These are phyloP conservation scores for Vaccinium darrowii DNA, from an alignment of 148 eudicot genomes.

Conservation along the genomic window DNA sequence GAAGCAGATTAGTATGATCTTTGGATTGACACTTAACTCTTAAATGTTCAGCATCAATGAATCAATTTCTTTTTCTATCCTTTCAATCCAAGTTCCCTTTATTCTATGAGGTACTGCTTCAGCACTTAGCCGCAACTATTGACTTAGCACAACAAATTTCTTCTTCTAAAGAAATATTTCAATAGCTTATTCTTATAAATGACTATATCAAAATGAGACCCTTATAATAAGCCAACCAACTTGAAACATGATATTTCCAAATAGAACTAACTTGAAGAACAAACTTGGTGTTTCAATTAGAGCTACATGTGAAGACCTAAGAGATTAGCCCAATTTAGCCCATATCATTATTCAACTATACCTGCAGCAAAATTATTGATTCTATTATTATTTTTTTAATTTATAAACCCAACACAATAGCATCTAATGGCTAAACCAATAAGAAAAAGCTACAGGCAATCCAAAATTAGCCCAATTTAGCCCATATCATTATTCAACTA, in stretches of 20 bases:
- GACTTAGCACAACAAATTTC: background rate
- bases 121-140: background rate
- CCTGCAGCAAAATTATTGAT: background rate
- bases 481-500: slow-evolving; percentile 10
- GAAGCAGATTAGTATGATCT: background rate
- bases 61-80: no score
- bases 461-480: background rate
- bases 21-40: background rate
- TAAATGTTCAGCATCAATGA: no score
- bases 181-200: background rate
- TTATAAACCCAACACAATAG: background rate
- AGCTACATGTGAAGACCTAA: background rate
- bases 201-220: background rate
- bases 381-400: background rate
- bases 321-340: background rate
- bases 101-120: no score
- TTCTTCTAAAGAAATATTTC: background rate
- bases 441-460: background rate
- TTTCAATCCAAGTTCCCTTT: no score
- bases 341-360: background rate
- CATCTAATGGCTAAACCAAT: background rate
- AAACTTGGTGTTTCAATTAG: background rate
- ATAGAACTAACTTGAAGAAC: background rate
- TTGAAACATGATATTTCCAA: background rate
- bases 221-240: background rate